A percentile compares a stretch with the other conserved stretches of the same genome.
These are phyloP conservation scores for Sclerotinia trifoliorum DNA, from an alignment of 2,329 filamentous ascomycete genomes.

Conservation along the genomic window DNA sequence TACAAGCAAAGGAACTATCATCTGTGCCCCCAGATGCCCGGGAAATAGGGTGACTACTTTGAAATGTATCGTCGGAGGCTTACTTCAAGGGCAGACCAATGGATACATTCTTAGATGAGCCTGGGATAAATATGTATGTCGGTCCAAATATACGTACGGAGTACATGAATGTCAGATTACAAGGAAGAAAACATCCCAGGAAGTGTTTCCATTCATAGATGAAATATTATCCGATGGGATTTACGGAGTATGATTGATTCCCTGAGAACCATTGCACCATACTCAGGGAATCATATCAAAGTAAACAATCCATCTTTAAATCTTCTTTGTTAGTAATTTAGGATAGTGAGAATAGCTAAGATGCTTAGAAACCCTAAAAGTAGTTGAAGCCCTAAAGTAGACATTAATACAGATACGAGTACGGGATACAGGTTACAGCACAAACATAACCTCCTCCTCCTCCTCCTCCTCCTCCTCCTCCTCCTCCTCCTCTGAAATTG, in stretches of 20 bases:
- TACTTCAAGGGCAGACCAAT: not conserved
- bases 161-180: not conserved
- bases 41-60: not conserved
- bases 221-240: not conserved
- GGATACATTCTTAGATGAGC: not conserved
- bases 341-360: too few relatives aligned
- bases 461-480: too few relatives aligned
- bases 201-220: not conserved
- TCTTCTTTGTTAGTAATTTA: not conserved
- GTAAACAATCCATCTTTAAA: not conserved
- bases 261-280: not conserved
- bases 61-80: not conserved
- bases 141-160: not conserved
- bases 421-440: too few relatives aligned
- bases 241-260: not conserved
- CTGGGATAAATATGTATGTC: not conserved
- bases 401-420: not conserved
- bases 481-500: too few relatives aligned
- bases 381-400: not conserved
- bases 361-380: not conserved
- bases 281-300: not conserved
- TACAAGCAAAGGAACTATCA: not conserved
- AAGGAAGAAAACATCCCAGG: slow-evolving; percentile 4
- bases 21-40: not conserved
- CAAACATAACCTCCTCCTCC: too few relatives aligned